These are phyloP conservation scores for Hyaloperonospora brassicae DNA, from an alignment of 352 stramenopile genomes.

Conservation along the genomic window DNA sequence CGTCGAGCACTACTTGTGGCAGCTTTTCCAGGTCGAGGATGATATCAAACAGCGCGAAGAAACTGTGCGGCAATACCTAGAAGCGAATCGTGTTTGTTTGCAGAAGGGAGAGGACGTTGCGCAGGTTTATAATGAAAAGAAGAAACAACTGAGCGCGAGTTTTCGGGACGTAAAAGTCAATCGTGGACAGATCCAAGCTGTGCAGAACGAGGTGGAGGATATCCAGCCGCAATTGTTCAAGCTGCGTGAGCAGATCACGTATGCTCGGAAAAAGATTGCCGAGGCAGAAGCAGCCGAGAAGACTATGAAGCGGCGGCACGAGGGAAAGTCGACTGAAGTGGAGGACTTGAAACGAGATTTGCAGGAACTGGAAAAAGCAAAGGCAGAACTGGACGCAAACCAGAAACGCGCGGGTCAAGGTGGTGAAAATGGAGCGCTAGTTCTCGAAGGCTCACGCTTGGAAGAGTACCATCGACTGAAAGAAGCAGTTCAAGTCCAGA, in stretches of 20 bases:
- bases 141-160: constrained; percentile 49
- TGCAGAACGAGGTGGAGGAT: constrained; percentile 82
- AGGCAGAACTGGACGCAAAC: constrained; percentile 44
- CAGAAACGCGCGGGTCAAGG: constrained; percentile 28
- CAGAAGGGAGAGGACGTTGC: constrained; percentile 45
- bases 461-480: constrained; percentile 85
- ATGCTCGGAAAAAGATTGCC: constrained; percentile 55
- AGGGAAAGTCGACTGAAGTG: constrained; percentile 83
- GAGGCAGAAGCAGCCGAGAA: constrained; percentile 42
- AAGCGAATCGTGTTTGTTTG: constrained; percentile 31
- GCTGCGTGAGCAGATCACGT: constrained; percentile 87
- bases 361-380: constrained; percentile 50
- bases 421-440: constrained; percentile 38
- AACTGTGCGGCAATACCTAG: constrained; percentile 43
- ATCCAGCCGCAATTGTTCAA: constrained; percentile 68
- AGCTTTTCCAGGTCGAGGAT: constrained; percentile 90
- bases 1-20: constrained; percentile 93
- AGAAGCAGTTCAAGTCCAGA: constrained; percentile 60
- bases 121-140: constrained; percentile 54
- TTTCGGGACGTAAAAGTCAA: constrained; percentile 56
- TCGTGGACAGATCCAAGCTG: constrained; percentile 58
- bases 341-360: constrained; percentile 69
- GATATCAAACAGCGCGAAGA: constrained; percentile 84
- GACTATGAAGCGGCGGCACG: constrained; percentile 60
- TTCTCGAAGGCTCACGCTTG: constrained; percentile 54